phyloP scores from a whole-genome alignment of 2,329 filamentous ascomycete genomes.

The Ceratocystis albifundus region DNA sequence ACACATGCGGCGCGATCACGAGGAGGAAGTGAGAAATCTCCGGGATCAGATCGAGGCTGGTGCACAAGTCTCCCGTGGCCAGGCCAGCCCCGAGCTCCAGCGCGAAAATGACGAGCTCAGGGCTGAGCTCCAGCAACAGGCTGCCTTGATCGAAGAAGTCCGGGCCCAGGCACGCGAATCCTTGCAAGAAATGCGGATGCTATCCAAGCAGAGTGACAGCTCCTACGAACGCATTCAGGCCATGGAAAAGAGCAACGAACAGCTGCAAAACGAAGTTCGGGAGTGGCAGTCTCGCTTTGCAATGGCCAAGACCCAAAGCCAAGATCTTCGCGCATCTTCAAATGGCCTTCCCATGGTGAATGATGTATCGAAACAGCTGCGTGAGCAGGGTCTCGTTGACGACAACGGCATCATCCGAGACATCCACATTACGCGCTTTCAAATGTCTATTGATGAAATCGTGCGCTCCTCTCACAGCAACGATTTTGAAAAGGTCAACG shows the following conservation, averaged over 20 bases:
- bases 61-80: not conserved
- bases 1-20: slow-evolving; percentile 56
- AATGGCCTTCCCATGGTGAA: slow-evolving; percentile 58
- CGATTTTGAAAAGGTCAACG: slow-evolving; percentile 63
- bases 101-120: slow-evolving; percentile 60
- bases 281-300: slow-evolving; percentile 88
- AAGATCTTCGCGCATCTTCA: slow-evolving; percentile 68
- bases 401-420: slow-evolving; percentile 75
- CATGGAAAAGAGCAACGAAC: slow-evolving; percentile 61
- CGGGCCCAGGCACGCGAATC: slow-evolving; percentile 72
- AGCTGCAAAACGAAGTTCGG: slow-evolving; percentile 70
- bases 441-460: slow-evolving; percentile 85
- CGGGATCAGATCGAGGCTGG: slow-evolving; percentile 46
- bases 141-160: slow-evolving; percentile 75
- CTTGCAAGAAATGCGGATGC: slow-evolving; percentile 73
- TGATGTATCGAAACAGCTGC: slow-evolving; percentile 55
- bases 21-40: slow-evolving; percentile 49
- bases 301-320: slow-evolving; percentile 73
- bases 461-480: slow-evolving; percentile 63
- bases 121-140: slow-evolving; percentile 56
- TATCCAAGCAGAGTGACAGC: slow-evolving; percentile 68
- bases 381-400: slow-evolving; percentile 55
- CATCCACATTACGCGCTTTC: slow-evolving; percentile 87
- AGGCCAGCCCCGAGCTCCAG: slow-evolving; percentile 39
- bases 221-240: slow-evolving; percentile 73